These are phyloP conservation scores for Nakazawaea populi DNA, from an alignment of 805 yeast genomes.

Conservation along the genomic window DNA sequence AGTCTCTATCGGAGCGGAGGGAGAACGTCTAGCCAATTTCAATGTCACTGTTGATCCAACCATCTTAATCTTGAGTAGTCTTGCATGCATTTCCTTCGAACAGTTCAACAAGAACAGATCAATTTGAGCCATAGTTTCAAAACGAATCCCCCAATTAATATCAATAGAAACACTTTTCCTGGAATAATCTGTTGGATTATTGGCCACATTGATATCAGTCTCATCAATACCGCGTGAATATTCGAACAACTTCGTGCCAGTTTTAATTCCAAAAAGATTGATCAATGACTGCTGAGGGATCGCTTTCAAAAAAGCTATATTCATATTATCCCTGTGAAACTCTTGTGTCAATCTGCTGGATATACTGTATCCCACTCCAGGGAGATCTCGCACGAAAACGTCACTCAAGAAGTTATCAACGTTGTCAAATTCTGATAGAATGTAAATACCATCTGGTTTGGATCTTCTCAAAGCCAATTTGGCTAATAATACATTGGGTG, in stretches of 20 bases:
- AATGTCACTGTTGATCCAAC: slow-evolving; percentile 56
- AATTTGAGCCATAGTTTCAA: slow-evolving; percentile 53
- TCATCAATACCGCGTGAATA: slow-evolving; percentile 65
- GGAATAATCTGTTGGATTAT: slow-evolving; percentile 41
- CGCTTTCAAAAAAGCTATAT: slow-evolving; percentile 32
- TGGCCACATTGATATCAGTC: slow-evolving; percentile 48
- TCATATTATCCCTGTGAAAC: slow-evolving; percentile 18
- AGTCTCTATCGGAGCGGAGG: slow-evolving; percentile 67
- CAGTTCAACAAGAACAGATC: slow-evolving; percentile 56
- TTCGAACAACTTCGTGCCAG: slow-evolving; percentile 57
- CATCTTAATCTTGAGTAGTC: slow-evolving; percentile 42
- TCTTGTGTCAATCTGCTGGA: slow-evolving; percentile 37
- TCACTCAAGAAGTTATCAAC: slow-evolving; percentile 28
- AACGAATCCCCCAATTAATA: slow-evolving; percentile 86
- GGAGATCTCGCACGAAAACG: slow-evolving; percentile 38
- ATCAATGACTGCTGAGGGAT: slow-evolving; percentile 31
- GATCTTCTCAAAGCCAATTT: slow-evolving; percentile 67
- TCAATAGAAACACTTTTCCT: slow-evolving; percentile 83
- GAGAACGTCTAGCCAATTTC: slow-evolving; percentile 58
- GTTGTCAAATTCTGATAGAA: slow-evolving; percentile 20
- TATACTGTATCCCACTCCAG: slow-evolving; percentile 58
- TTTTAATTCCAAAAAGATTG: slow-evolving; percentile 57
- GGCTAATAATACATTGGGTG: slow-evolving; percentile 68
- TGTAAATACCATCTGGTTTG: slow-evolving; percentile 66
- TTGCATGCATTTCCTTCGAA: slow-evolving; percentile 49